phyloP scores from a whole-genome alignment of 1,284 basidiomycete genomes.

The Rhizoctonia solani region DNA sequence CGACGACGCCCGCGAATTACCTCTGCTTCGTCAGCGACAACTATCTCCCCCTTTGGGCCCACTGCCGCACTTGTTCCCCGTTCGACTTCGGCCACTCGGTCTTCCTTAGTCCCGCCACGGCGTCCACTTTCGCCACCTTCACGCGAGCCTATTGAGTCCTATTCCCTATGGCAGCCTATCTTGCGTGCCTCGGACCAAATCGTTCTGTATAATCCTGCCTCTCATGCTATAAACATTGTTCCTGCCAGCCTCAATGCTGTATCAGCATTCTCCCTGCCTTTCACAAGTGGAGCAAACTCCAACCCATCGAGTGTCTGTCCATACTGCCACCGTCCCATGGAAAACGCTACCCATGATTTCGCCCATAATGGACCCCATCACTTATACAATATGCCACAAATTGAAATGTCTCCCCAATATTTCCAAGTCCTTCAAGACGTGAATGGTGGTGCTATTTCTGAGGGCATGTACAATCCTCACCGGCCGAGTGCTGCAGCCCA shows the following conservation, averaged over 20 bases:
- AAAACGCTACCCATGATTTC: conserved; percentile 34
- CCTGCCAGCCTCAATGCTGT: conserved; percentile 44
- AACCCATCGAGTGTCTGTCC: conserved; percentile 53
- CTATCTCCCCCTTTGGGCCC: not conserved
- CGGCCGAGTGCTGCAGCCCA: not conserved
- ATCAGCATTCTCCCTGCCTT: conserved; percentile 19
- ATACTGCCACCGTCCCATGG: conserved; percentile 66
- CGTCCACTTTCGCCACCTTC: conserved; percentile 7
- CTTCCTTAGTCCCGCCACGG: not conserved
- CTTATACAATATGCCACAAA: conserved; percentile 28
- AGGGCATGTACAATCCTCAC: not conserved
- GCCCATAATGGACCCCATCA: conserved; percentile 6
- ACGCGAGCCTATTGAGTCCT: conserved; percentile 8
- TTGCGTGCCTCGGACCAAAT: conserved; percentile 74
- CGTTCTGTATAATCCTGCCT: conserved; percentile 85
- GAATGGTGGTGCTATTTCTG: conserved; percentile 7
- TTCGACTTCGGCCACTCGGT: not conserved
- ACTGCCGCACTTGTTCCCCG: conserved; percentile 21
- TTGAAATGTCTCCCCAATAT: conserved; percentile 58
- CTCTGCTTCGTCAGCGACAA: not conserved
- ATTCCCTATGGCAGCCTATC: conserved; percentile 39
- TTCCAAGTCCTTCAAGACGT: conserved; percentile 60
- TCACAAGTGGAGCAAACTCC: not conserved
- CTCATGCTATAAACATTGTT: conserved; percentile 77
- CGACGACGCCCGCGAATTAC: conserved; percentile 13